These are phyloP conservation scores for Circinella umbellata DNA, from an alignment of 371 early-diverging fungal species.

Conservation along the genomic window DNA sequence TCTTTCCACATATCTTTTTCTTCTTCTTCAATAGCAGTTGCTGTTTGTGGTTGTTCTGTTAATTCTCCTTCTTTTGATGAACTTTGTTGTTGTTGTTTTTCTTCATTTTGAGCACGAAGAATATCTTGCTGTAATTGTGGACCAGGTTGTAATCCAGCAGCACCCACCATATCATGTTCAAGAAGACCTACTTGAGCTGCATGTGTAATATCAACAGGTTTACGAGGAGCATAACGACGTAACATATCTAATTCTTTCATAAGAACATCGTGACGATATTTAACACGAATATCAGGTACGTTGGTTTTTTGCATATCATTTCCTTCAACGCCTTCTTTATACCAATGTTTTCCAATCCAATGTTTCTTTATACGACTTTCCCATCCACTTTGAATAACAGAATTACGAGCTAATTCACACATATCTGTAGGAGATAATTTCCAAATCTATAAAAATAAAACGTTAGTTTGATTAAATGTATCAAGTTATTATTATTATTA, in stretches of 20 bases:
- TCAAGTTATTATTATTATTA: not conserved
- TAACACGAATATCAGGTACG: constrained; percentile 92
- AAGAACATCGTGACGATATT: constrained; percentile 86
- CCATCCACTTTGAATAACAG: constrained; percentile 94
- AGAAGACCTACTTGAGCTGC: constrained; percentile 6
- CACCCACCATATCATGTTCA: constrained; percentile 34
- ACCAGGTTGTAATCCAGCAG: constrained; percentile 27
- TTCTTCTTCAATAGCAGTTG: not conserved
- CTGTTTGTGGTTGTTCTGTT: not conserved
- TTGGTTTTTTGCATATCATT: constrained; percentile 96
- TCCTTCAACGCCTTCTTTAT: constrained; percentile 80
- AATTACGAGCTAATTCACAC: constrained; percentile 98
- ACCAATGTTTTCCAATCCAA: constrained; percentile 91
- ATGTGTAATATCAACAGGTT: not conserved
- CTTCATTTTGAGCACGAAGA: not conserved
- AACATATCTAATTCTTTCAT: constrained; percentile 79
- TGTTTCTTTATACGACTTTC: constrained; percentile 89
- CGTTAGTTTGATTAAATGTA: not conserved
- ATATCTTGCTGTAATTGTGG: constrained; percentile 31
- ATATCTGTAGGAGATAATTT: constrained; percentile 94
- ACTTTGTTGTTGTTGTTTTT: not conserved
- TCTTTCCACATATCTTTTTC: constrained; percentile 6
- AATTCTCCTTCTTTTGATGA: not conserved
- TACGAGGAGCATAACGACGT: constrained; percentile 37
- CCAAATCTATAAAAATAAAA: constrained; percentile 74